Evolutionary conservation across 2,329 filamentous ascomycete genomes (phyloP).

Genomic region (Hypomyces perniciosus): DNA sequence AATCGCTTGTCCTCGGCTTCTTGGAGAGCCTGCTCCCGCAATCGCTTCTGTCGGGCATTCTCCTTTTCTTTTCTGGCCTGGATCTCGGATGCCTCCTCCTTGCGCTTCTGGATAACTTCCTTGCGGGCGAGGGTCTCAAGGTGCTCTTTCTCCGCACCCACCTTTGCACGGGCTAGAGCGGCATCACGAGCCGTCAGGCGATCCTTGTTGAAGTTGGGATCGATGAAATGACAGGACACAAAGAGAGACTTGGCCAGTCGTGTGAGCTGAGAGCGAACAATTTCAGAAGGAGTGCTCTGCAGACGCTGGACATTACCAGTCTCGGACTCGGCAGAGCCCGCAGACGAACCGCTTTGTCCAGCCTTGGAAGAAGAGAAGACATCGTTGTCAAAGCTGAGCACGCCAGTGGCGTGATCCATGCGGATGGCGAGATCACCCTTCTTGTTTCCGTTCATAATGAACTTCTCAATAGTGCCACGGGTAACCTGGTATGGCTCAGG

Average conservation of each 20-base stretch:
- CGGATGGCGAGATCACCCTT: constrained; percentile 96
- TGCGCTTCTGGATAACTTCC: constrained; percentile 91
- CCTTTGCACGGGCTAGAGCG: constrained; percentile 74
- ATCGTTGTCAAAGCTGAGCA: constrained; percentile 95
- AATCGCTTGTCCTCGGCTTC: constrained; percentile 87
- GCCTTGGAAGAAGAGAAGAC: constrained; percentile 97
- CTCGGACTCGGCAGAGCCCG: constrained; percentile 84
- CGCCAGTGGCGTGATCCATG: constrained; percentile 89
- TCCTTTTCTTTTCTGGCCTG: constrained; percentile 87
- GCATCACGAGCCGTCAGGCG: constrained; percentile 72
- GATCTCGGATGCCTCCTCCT: constrained; percentile 87
- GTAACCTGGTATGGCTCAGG: constrained; percentile 93
- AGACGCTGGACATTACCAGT: constrained; percentile 83
- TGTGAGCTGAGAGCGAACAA: constrained; percentile 89
- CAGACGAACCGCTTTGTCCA: constrained; percentile 73
- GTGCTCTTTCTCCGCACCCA: constrained; percentile 89
- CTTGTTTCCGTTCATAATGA: constrained; percentile 99
- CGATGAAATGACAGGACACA: constrained; percentile 92
- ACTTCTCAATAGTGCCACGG: constrained; percentile 91
- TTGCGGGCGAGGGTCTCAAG: constrained; percentile 77
- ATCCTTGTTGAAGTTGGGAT: constrained; percentile 78
- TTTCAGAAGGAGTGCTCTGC: constrained; percentile 96
- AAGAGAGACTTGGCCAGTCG: constrained; percentile 87
- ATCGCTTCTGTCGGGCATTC: constrained; percentile 79
- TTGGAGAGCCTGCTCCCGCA: constrained; percentile 79